Conservation (phyloP, 495 filamentous ascomycete genomes). For the Penicillium malachiteum region DNA sequence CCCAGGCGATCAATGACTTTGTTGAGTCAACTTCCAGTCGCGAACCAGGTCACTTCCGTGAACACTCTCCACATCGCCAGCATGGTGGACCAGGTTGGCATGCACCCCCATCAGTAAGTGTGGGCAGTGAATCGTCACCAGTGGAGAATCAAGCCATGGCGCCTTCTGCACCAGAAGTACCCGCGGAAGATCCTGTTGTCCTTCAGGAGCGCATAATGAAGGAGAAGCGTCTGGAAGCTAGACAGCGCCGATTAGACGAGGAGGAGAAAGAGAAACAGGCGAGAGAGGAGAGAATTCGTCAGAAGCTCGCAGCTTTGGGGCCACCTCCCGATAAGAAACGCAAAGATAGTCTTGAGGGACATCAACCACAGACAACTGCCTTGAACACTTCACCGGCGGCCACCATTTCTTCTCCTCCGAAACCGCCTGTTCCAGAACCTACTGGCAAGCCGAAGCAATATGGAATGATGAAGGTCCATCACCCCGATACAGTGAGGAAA, state of each 20-base stretch:
- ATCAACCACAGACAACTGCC: conserved; percentile 25
- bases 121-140: conserved; percentile 39
- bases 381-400: conserved; percentile 17
- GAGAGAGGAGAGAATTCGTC: conserved; percentile 74
- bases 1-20: conserved; percentile 41
- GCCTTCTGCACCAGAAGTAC: conserved; percentile 27
- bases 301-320: conserved; percentile 79
- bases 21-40: conserved; percentile 31
- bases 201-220: conserved; percentile 84
- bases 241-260: conserved; percentile 74
- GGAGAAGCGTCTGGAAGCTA: conserved; percentile 71
- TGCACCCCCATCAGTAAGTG: conserved; percentile 48
- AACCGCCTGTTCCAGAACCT: conserved; percentile 52
- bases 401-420: conserved; percentile 45
- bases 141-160: conserved; percentile 32
- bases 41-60: conserved; percentile 27
- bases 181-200: conserved; percentile 59
- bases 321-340: conserved; percentile 58
- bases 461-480: conserved; percentile 60
- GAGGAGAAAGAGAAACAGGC: conserved; percentile 79
- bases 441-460: conserved; percentile 55
- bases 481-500: conserved; percentile 48
- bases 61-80: conserved; percentile 26
- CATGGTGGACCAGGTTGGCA: conserved; percentile 39
- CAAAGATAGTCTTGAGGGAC: conserved; percentile 34